Percentiles rank a stretch among this genome's conserved stretches.
These are phyloP conservation scores for Datura wrightii DNA, from an alignment of 257 asterid species.

Conservation along the genomic window DNA sequence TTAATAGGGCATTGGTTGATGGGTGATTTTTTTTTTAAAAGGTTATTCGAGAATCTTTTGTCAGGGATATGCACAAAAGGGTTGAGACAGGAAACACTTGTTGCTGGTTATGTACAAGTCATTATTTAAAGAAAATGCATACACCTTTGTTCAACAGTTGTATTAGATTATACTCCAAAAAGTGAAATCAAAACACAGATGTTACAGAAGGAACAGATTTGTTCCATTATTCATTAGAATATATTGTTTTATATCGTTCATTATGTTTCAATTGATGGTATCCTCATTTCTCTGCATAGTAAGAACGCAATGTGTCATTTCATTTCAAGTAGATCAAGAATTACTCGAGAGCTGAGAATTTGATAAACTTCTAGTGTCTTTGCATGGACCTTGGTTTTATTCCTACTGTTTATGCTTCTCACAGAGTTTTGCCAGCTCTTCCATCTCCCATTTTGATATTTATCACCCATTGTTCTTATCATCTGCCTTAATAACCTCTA, in stretches of 20 bases:
- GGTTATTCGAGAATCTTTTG: background rate
- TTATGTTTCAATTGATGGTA: conserved; percentile 8
- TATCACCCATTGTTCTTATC: background rate
- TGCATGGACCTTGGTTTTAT: background rate
- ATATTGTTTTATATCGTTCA: background rate
- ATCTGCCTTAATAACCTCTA: background rate
- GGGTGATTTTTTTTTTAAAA: background rate
- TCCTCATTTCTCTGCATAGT: background rate
- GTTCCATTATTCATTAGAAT: background rate
- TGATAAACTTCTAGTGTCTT: background rate
- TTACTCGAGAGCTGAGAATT: background rate
- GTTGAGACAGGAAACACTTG: background rate
- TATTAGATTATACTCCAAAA: background rate
- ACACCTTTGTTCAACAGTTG: background rate
- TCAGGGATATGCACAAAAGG: conserved; percentile 21
- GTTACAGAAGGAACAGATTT: background rate
- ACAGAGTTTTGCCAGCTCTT: background rate
- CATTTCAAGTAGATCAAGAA: background rate
- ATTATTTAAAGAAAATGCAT: conserved; percentile 9
- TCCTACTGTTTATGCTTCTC: background rate
- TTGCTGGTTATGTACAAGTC: background rate
- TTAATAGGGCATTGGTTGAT: conserved; percentile 24
- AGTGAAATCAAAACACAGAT: background rate
- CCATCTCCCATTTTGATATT: background rate
- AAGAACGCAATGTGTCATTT: background rate